Evolutionary conservation across 176 grass and related monocot species (phyloP), one percentile per base, ranked within the genome.

Genomic region (Microstegium vimineum): DNA sequence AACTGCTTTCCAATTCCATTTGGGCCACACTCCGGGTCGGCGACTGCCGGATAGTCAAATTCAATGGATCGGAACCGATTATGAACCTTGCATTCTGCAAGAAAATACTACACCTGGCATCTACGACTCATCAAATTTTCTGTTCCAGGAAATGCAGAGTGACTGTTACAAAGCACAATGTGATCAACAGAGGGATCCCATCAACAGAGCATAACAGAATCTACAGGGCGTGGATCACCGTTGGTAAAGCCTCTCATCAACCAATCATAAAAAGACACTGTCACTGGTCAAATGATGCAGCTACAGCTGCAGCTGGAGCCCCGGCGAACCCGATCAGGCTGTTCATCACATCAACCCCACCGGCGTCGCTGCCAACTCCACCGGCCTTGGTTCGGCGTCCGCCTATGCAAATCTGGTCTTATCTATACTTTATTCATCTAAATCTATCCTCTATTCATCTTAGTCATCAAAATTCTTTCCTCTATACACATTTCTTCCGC

Each of bases 281-380:
- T 83, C 18, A 25, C 10, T 31, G 30, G 4, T 33, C 43, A 30
- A 43, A 70, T 42, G 20, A 18, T 15, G 45, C 67, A 10, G 85
- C 47, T 34, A 28, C 17, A 5, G 61, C n/a, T n/a, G n/a, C n/a
- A n/a, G n/a, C 83, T 1, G 78, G 73, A 42, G 35, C 67, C n/a
- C 35, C 54, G 1, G 27, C 71, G 45, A 90, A 77, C 78, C 78
- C n/a, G 43, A 77, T 32, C 22, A 82, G 2, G 78, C 78, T 82
- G 57, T 67, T 60, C 66, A 71, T 49, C 66, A 60, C 20, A 38
- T 60, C n/a, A n/a, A n/a, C n/a, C n/a, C n/a, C n/a, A n/a, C n/a
- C n/a, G n/a, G n/a, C 60, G n/a, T 33, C 33, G 4, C n/a, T n/a
- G n/a, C n/a, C n/a, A n/a, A n/a, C n/a, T n/a, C n/a, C n/a, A n/a